Evolutionary conservation across 2,329 filamentous ascomycete species (phyloP).

Genomic region (Akanthomyces dipterigenus): DNA sequence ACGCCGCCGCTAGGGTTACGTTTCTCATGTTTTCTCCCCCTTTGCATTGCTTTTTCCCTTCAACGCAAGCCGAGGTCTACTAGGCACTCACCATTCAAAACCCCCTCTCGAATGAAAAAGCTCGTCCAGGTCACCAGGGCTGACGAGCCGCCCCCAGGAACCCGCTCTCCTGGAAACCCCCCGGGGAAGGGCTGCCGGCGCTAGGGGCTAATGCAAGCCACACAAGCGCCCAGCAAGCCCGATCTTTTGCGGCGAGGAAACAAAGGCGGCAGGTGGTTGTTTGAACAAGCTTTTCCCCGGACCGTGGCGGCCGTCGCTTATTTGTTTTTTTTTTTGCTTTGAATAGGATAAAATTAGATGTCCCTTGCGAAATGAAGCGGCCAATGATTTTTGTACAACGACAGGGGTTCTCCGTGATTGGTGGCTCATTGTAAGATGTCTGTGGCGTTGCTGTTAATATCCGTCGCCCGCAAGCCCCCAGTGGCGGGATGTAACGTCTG

Average conservation of each 20-base stretch:
- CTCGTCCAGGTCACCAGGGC: not conserved
- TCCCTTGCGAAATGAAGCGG: no score
- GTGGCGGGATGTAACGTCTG: not conserved
- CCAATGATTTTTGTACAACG: no score
- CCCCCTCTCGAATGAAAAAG: not conserved
- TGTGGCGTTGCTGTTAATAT: not conserved
- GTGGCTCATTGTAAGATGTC: not conserved
- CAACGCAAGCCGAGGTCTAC: not conserved
- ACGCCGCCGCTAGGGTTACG: no score
- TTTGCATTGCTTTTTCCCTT: not conserved
- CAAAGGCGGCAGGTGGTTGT: not conserved
- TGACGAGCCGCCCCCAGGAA: not conserved
- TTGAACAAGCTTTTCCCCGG: not conserved
- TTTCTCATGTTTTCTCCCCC: not conserved
- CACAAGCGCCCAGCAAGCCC: not conserved
- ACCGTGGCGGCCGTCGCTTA: not conserved
- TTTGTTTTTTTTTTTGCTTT: not conserved
- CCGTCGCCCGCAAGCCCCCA: not conserved
- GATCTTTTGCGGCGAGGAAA: conserved; percentile 5
- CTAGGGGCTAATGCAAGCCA: conserved; percentile 2
- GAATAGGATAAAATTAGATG: no score
- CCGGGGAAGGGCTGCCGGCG: conserved; percentile 3
- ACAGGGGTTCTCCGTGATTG: not conserved
- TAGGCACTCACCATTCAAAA: no score
- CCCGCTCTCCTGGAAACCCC: conserved; percentile 1